Evolutionary conservation across 2,329 filamentous ascomycete genomes (phyloP), one percentile per base, ranked within the genome.

Genomic region (Exophiala phaeomuriformis): DNA sequence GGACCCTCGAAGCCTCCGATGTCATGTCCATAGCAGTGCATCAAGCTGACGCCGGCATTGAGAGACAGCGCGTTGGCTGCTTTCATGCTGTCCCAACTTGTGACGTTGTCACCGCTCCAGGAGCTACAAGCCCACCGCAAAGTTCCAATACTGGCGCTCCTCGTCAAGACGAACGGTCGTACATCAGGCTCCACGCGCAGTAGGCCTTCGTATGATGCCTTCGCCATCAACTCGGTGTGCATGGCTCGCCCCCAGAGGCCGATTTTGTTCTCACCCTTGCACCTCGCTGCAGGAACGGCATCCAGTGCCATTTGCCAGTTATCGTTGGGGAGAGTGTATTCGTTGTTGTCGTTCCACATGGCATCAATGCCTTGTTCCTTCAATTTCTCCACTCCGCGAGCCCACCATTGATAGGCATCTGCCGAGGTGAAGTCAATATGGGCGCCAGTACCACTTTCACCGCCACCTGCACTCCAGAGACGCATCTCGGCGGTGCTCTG

Each of bases 301-400:
- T 81, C 75, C 0, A 86, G 71, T 0, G 79, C 77, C 48, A 82
- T 78, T 52, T 80, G 69, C 84, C 84, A 88, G 28, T 77, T 72
- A 55, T 88, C 85, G 56, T 80, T 74, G 0, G 81, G 77, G 2
- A 86, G 75, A 0, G 80, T 82, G 65, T 87, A 88, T 66, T 88
- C 85, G 60, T 88, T 88, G 68, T 88, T 88, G 65, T 88, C 85
- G 60, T 88, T 88, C 85, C 85, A 88, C 70, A 88, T 86, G 45
- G 77, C 84, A 60, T 87, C 84, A 52, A 88, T 84, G 1, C 84
- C 84, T 5, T 80, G 69, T 29, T 78, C 70, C 51, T 80, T 80
- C 1, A 88, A 72, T 47, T 75, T 76, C 54, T 78, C 76, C 5
- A 86, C 79, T 1, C 85, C 84, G 0, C 85, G 72, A 56, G 80